Conservation (phyloP, 2,329 filamentous ascomycete genomes). For the Trichoderma afroharzianum region DNA sequence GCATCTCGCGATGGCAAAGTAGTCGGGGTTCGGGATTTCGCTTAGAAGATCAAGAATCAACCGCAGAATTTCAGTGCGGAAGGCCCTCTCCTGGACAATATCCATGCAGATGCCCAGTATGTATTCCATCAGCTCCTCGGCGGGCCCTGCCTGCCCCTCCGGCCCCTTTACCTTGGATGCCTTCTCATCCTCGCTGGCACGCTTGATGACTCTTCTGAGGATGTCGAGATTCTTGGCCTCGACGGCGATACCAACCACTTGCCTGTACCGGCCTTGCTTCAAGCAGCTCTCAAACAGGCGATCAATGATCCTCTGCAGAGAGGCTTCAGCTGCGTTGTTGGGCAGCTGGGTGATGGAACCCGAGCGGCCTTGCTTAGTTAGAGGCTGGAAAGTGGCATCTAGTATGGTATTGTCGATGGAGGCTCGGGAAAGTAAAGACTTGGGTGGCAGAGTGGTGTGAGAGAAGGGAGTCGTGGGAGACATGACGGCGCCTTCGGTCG, state of each 20-base stretch:
- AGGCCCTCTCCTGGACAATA: conserved; percentile 85
- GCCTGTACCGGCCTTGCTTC: conserved; percentile 79
- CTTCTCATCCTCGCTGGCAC: conserved; percentile 83
- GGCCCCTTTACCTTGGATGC: conserved; percentile 55
- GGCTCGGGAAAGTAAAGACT: conserved; percentile 87
- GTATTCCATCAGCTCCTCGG: conserved; percentile 96
- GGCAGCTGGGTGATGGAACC: conserved; percentile 62
- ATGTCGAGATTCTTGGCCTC: conserved; percentile 91
- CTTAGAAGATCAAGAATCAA: conserved; percentile 94
- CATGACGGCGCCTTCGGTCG: conserved; percentile 66
- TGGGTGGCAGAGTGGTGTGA: conserved; percentile 86
- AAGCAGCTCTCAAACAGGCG: conserved; percentile 90
- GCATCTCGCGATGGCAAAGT: conserved; percentile 96
- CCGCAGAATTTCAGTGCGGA: conserved; percentile 79
- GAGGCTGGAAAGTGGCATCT: conserved; percentile 55
- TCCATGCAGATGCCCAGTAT: conserved; percentile 96
- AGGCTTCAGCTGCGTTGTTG: conserved; percentile 69
- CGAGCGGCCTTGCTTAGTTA: conserved; percentile 50
- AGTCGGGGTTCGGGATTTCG: conserved; percentile 88
- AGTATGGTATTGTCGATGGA: conserved; percentile 61
- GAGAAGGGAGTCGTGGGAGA: conserved; percentile 95
- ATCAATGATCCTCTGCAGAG: conserved; percentile 79
- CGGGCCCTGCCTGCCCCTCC: conserved; percentile 53
- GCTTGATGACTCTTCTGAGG: conserved; percentile 78
- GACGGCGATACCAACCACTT: conserved; percentile 94